Evolutionary conservation across 306 rosid species (phyloP).

Genomic region (Prinsepia uniflora): DNA sequence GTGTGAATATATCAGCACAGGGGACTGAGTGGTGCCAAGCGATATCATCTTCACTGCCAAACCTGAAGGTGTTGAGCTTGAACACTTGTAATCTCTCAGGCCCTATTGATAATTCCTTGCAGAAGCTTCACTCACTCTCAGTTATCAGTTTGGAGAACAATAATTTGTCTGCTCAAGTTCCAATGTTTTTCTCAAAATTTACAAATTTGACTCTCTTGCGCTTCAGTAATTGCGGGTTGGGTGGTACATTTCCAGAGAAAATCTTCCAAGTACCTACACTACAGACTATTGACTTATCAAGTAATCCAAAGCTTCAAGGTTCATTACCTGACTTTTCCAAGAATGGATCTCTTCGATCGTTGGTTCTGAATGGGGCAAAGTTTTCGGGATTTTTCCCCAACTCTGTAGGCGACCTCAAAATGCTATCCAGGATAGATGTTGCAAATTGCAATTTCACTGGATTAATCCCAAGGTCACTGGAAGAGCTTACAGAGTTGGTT

Average conservation of each 20-base stretch:
- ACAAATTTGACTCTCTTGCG: constrained; percentile 26
- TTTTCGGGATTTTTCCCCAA: constrained; percentile 26
- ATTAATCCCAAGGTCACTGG: constrained; percentile 24
- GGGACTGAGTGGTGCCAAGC: constrained; percentile 43
- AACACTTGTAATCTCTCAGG: constrained; percentile 19
- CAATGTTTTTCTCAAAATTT: constrained; percentile 16
- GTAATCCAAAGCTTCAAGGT: constrained; percentile 20
- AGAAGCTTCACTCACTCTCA: constrained; percentile 25
- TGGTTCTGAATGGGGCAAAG: constrained; percentile 1
- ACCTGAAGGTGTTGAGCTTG: constrained; percentile 32
- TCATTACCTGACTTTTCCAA: constrained; percentile 22
- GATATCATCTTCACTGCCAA: constrained; percentile 27
- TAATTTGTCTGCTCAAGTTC: constrained; percentile 20
- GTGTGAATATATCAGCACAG: constrained; percentile 37
- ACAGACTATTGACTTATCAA: not conserved
- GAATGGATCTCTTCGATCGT: constrained; percentile 2
- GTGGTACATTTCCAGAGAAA: constrained; percentile 23
- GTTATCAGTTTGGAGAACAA: constrained; percentile 17
- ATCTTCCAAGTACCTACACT: constrained; percentile 30
- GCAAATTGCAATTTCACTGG: constrained; percentile 19
- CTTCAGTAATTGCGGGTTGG: not conserved
- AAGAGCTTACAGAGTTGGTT: constrained; percentile 13
- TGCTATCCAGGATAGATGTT: constrained; percentile 23
- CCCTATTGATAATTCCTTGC: constrained; percentile 18
- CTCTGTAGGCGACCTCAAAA: constrained; percentile 22